phyloP scores from a whole-genome alignment of 345 rosid species.

The Limnanthes douglasii region DNA sequence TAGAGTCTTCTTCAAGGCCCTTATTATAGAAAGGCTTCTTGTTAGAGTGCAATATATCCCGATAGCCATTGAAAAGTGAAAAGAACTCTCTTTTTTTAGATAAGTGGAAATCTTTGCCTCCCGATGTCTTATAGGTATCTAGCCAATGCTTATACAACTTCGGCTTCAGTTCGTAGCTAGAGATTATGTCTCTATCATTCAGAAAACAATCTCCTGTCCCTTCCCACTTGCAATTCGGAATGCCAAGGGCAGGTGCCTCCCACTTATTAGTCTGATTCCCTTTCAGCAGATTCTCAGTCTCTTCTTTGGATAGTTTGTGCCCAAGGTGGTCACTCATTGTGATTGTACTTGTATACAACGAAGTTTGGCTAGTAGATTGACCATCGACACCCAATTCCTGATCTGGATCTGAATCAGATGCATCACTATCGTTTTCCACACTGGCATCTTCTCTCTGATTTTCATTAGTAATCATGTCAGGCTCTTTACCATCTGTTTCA shows the following conservation, averaged over 20 bases:
- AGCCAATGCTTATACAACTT: constrained; percentile 72
- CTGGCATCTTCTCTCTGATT: constrained; percentile 17
- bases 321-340: constrained; percentile 45
- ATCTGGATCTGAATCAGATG: constrained; percentile 29
- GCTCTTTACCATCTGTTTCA: too few relatives aligned
- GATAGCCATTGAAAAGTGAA: constrained; percentile 69
- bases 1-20: constrained; percentile 70
- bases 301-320: constrained; percentile 38
- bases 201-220: constrained; percentile 54
- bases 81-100: constrained; percentile 58
- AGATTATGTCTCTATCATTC: constrained; percentile 43
- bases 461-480: constrained; percentile 13
- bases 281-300: constrained; percentile 29
- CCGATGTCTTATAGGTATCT: constrained; percentile 36
- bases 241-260: constrained; percentile 52
- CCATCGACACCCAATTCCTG: constrained; percentile 14
- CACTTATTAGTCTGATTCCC: constrained; percentile 58
- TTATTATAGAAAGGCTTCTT: constrained; percentile 75
- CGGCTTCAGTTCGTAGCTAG: constrained; percentile 43
- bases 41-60: constrained; percentile 71
- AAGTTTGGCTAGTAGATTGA: constrained; percentile 13
- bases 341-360: constrained; percentile 24
- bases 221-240: constrained; percentile 57
- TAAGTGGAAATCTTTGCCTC: constrained; percentile 49
- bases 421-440: constrained; percentile 24